A percentile compares a stretch with the other conserved stretches of the same genome.
Conservation (phyloP, 2,329 filamentous ascomycete genomes). For the Hypocrella siamensis region DNA sequence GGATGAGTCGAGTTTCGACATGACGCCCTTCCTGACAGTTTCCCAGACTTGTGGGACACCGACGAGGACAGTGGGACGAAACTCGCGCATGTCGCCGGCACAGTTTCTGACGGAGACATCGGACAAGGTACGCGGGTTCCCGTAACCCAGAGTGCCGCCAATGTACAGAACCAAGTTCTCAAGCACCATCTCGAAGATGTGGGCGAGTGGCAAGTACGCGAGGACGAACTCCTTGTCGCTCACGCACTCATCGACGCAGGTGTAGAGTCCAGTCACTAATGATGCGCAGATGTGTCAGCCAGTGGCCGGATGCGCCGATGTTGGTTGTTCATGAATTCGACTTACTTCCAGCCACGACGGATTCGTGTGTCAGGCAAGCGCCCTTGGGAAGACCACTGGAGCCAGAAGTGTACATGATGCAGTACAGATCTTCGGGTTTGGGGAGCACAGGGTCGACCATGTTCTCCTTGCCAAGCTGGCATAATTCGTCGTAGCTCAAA, state of each 20-base stretch:
- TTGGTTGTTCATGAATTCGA: neutral
- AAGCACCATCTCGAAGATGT: conserved; percentile 93
- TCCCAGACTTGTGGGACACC: conserved; percentile 97
- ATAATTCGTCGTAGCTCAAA: conserved; percentile 38
- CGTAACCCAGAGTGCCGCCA: conserved; percentile 87
- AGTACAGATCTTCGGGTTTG: conserved; percentile 62
- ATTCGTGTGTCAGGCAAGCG: conserved; percentile 66
- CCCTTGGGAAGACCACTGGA: conserved; percentile 84
- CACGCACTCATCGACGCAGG: conserved; percentile 63
- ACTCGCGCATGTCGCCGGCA: conserved; percentile 83
- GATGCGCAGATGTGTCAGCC: neutral
- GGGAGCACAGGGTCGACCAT: conserved; percentile 57
- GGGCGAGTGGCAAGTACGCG: conserved; percentile 84
- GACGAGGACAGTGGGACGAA: conserved; percentile 77
- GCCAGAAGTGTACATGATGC: conserved; percentile 76
- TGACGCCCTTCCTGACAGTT: conserved; percentile 87
- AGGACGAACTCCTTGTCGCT: conserved; percentile 65
- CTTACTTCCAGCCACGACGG: conserved; percentile 54
- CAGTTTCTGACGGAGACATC: conserved; percentile 79
- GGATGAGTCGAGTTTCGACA: conserved; percentile 59
- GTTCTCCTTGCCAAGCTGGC: conserved; percentile 47
- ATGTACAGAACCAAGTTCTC: conserved; percentile 83
- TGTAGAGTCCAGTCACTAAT: conserved; percentile 60
- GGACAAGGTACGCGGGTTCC: conserved; percentile 75
- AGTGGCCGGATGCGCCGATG: neutral